Evolutionary conservation across 2,329 filamentous ascomycete species (phyloP), one percentile per base, ranked within the genome.

Genomic region (Arthrobotrys entomopaga): DNA sequence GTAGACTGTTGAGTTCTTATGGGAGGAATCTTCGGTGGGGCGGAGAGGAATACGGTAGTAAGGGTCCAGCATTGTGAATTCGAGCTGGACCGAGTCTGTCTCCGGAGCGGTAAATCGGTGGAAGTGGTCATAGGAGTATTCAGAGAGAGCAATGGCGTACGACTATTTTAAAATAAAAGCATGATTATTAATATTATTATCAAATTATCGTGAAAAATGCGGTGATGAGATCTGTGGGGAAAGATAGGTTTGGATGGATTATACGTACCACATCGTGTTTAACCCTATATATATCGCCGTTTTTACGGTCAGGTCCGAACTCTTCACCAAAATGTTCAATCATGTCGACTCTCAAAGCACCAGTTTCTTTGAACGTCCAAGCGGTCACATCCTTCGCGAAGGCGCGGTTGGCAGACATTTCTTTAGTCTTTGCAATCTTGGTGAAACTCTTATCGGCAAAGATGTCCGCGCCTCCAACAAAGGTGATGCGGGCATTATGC

Each of bases 41-140:
- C 7, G 79, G 34, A 99, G 88, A 72, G 88, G 85, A 38, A 98
- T 86, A 48, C 95, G 93, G 84, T 97, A 90, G 88, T 97, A 98
- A 66, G 95, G 94, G 0, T 94, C 97, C 53, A 99, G 90, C 95
- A 98, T 99, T 84, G 89, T 93, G 85, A 98, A 97, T 82, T 99
- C 95, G 76, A 99, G 91, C 82, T 99, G 95, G 38, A 99, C 81
- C 26, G 85, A 86, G 81, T 99, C 95, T 76, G 83, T 85, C 7
- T 85, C 80, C 20, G 92, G 89, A 19, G 91, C 84, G 46, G 84
- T 84, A 83, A 93, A 97, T 52, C 93, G 91, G 4, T 84, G 83
- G 84, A 89, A 96, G 80, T 88, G 87, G 81, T 91, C 88, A 83
- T 88, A 89, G 57, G 83, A 83, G 82, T 92, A 97, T 82, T 97